Conservation (phyloP, 352 stramenopile species). For the Phytophthora palmivora region DNA sequence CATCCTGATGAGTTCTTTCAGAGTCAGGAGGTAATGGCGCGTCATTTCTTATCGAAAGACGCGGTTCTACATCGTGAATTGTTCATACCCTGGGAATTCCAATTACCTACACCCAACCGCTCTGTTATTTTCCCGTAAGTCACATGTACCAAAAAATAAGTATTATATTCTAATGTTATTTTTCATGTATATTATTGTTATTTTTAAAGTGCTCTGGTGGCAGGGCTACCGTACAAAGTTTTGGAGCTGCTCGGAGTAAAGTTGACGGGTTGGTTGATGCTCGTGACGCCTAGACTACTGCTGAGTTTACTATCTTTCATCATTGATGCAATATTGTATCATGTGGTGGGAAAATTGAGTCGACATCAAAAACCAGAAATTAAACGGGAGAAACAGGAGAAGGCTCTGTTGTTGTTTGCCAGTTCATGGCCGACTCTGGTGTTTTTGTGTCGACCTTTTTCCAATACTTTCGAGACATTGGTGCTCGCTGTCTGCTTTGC, state of each 20-base stretch:
- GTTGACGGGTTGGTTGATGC: conserved; percentile 50
- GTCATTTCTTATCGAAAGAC: conserved; percentile 41
- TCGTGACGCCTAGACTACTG: conserved; percentile 64
- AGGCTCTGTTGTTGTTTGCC: conserved; percentile 57
- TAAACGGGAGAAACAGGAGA: conserved; percentile 33
- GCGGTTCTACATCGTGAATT: conserved; percentile 40
- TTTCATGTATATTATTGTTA: conserved; percentile 9
- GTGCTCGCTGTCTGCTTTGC: conserved; percentile 65
- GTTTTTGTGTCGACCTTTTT: conserved; percentile 79
- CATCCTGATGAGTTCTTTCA: conserved; percentile 91
- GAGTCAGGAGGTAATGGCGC: conserved; percentile 85
- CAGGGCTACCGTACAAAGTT: conserved; percentile 57
- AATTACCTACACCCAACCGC: conserved; percentile 65
- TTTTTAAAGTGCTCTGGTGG: conserved; percentile 52
- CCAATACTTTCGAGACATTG: conserved; percentile 80
- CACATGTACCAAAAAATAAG: neutral
- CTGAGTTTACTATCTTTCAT: conserved; percentile 69
- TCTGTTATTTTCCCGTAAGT: conserved; percentile 79
- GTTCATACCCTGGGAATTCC: conserved; percentile 82
- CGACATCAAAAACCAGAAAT: conserved; percentile 21
- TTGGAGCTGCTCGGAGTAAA: conserved; percentile 47
- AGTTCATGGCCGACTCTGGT: conserved; percentile 77
- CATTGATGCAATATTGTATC: conserved; percentile 59
- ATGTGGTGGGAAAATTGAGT: conserved; percentile 44
- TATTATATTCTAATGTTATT: conserved; percentile 9